Percentiles rank a stretch among this genome's conserved stretches.
Evolutionary conservation across 1,139 yeast genomes (phyloP).

Genomic region (Yamadazyma friedrichii): DNA sequence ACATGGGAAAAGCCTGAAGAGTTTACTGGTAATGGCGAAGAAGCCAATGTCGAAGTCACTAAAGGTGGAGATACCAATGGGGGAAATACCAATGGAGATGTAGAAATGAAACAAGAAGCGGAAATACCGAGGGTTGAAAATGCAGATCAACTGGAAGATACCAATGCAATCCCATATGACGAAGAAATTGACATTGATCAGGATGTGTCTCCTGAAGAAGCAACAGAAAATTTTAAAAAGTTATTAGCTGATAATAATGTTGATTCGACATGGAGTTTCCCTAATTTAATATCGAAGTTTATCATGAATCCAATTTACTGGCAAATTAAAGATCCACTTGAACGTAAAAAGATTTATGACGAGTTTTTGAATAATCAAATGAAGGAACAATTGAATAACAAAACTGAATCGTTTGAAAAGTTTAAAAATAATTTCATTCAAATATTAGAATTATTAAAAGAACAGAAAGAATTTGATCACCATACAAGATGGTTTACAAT

Average conservation of each 20-base stretch:
- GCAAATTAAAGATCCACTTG: constrained; percentile 60
- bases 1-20: constrained; percentile 78
- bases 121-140: background rate
- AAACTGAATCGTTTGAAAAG: constrained; percentile 50
- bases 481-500: constrained; percentile 69
- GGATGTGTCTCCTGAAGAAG: constrained; percentile 21
- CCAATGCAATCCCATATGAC: constrained; percentile 8
- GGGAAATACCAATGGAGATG: constrained; percentile 12
- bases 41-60: background rate
- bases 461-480: constrained; percentile 42
- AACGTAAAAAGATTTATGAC: constrained; percentile 64
- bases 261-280: constrained; percentile 77
- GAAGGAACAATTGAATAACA: constrained; percentile 53
- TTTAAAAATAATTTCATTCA: constrained; percentile 54
- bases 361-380: constrained; percentile 56
- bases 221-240: constrained; percentile 44
- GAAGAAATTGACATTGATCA: constrained; percentile 6
- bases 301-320: constrained; percentile 67
- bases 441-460: constrained; percentile 40
- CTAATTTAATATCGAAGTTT: constrained; percentile 59
- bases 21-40: constrained; percentile 13
- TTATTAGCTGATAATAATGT: constrained; percentile 56
- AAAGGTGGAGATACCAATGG: constrained; percentile 9
- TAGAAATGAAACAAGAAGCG: background rate
- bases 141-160: too few relatives aligned